Percentiles rank a stretch among this genome's conserved stretches.
Evolutionary conservation across 208 protist species (phyloP).

Genomic region (Trypanosoma scelopori): DNA sequence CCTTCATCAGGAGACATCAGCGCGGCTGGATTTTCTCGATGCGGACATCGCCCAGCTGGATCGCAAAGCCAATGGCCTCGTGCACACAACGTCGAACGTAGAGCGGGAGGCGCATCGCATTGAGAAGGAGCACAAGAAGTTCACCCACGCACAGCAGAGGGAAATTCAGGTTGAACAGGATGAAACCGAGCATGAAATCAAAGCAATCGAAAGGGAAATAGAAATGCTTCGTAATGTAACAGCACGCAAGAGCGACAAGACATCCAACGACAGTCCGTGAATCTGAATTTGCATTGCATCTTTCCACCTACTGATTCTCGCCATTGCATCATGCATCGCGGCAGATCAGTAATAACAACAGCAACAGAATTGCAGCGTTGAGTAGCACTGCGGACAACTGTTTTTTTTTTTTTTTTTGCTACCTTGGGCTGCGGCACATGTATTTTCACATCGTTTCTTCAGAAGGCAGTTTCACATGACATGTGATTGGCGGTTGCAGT

Average conservation of each 20-base stretch:
- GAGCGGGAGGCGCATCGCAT: conserved; percentile 50
- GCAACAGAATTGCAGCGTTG: no score
- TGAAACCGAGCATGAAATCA: conserved; percentile 48
- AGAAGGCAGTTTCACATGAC: no score
- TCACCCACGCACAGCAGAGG: conserved; percentile 45
- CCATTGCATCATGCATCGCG: no score
- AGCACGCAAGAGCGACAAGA: background rate
- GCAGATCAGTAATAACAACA: no score
- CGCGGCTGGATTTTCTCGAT: conserved; percentile 56
- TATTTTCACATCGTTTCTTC: no score
- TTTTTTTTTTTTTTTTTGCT: no score
- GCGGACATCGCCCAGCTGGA: conserved; percentile 63
- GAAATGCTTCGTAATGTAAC: conserved; percentile 24
- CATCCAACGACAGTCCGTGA: no score
- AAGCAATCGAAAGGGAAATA: conserved; percentile 50
- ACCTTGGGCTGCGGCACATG: no score
- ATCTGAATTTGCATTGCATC: no score
- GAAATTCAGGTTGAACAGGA: conserved; percentile 49
- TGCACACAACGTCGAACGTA: conserved; percentile 54
- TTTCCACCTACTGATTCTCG: no score
- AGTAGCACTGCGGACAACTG: no score
- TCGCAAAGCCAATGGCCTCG: conserved; percentile 42
- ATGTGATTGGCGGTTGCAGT: no score
- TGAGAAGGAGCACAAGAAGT: conserved; percentile 56
- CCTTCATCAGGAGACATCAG: conserved; percentile 41